These are phyloP conservation scores for Iris pallida DNA, from an alignment of 116 monocot species.

Conservation along the genomic window DNA sequence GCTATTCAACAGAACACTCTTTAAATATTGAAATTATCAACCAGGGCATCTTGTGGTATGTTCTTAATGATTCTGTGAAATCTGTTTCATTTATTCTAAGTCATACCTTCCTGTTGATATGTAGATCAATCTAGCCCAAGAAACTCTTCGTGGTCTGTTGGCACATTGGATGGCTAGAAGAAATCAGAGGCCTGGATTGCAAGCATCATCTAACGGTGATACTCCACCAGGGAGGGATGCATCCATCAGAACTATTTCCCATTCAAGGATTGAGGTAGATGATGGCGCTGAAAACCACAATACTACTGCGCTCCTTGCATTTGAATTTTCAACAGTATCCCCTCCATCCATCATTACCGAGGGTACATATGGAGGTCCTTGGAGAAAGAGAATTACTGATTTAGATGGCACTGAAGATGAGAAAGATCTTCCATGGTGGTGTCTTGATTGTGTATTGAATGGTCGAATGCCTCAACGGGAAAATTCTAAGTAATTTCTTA, in stretches of 20 bases:
- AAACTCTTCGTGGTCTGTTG: conserved; percentile 83
- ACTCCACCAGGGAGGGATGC: conserved; percentile 43
- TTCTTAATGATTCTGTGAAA: no score
- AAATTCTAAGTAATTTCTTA: conserved; percentile 72
- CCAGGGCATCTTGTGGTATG: no score
- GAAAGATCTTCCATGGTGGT: conserved; percentile 94
- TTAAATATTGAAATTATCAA: no score
- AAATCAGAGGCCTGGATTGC: conserved; percentile 55
- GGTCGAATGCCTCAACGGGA: conserved; percentile 72
- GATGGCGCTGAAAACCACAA: conserved; percentile 54
- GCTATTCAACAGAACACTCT: no score
- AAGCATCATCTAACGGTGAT: conserved; percentile 58
- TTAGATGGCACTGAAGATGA: conserved; percentile 93
- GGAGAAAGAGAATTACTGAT: conserved; percentile 94
- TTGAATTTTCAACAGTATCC: conserved; percentile 71
- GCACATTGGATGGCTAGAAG: conserved; percentile 76
- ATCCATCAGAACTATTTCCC: conserved; percentile 42
- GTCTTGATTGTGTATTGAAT: conserved; percentile 78
- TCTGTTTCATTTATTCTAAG: not conserved
- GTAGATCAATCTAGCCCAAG: conserved; percentile 97
- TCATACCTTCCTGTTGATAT: not conserved
- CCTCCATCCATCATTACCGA: conserved; percentile 97
- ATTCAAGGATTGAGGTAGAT: conserved; percentile 63
- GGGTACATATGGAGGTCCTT: conserved; percentile 82
- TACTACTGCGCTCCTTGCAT: conserved; percentile 45